A percentile compares a stretch with the other conserved stretches of the same genome.
These are phyloP conservation scores for Aphanocladium album DNA, from an alignment of 2,329 filamentous ascomycete genomes.

Conservation along the genomic window DNA sequence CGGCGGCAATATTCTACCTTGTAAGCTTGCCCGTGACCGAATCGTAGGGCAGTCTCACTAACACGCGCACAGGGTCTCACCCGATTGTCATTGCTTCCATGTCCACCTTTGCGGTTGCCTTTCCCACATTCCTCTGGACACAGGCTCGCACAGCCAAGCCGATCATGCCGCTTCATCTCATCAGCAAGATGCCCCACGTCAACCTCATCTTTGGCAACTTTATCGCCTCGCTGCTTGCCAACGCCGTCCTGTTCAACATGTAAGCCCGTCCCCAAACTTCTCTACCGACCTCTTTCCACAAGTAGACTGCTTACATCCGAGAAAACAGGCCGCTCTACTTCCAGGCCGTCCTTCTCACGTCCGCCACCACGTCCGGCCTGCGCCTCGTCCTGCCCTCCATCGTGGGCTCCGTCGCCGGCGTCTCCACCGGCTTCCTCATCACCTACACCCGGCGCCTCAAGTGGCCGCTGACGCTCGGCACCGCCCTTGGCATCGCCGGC, in stretches of 20 bases:
- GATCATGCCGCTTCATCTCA: constrained; percentile 55
- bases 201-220: constrained; percentile 55
- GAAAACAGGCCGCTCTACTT: constrained; percentile 64
- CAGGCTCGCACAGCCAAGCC: constrained; percentile 48
- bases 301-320: not conserved
- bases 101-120: constrained; percentile 40
- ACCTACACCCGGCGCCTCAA: constrained; percentile 55
- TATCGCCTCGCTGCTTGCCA: constrained; percentile 45
- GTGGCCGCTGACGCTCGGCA: constrained; percentile 51
- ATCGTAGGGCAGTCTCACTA: not conserved
- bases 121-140: constrained; percentile 47
- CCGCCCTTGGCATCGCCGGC: constrained; percentile 44
- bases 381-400: constrained; percentile 61
- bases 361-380: constrained; percentile 66
- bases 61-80: constrained; percentile 44
- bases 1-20: constrained; percentile 59
- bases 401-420: constrained; percentile 49
- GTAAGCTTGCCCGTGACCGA: constrained; percentile 30
- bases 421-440: constrained; percentile 58
- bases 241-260: constrained; percentile 57
- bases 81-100: constrained; percentile 52
- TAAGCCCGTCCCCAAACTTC: constrained; percentile 26
- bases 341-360: constrained; percentile 66
- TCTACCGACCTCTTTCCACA: not conserved
- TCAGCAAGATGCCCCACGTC: constrained; percentile 45